Percentiles rank a stretch among this genome's conserved stretches.
These are phyloP conservation scores for Annulohypoxylon stygium DNA, from an alignment of 495 filamentous ascomycete genomes.

Conservation along the genomic window DNA sequence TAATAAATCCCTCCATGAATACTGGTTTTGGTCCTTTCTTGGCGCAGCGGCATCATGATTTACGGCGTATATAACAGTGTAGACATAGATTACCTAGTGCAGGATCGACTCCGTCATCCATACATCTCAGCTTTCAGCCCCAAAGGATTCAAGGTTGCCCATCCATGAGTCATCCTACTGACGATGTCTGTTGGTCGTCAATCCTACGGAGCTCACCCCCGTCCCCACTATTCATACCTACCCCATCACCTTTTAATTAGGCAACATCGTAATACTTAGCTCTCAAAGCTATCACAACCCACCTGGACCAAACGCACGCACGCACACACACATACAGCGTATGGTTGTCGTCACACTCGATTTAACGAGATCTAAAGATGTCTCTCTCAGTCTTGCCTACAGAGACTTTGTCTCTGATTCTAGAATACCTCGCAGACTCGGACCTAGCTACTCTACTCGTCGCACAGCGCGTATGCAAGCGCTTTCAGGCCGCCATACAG, in stretches of 20 bases:
- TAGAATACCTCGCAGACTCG: slow-evolving; percentile 20
- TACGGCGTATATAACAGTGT: not conserved
- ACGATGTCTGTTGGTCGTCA: not conserved
- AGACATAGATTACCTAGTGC: not conserved
- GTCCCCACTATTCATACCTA: not conserved
- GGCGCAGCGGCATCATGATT: not conserved
- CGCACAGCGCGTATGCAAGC: slow-evolving; percentile 26
- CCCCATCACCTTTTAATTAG: not conserved
- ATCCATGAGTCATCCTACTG: not conserved
- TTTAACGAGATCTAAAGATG: not conserved
- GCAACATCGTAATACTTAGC: not conserved
- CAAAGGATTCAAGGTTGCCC: not conserved
- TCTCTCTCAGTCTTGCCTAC: slow-evolving; percentile 16
- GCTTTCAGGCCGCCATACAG: slow-evolving; percentile 15
- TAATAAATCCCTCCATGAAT: not conserved
- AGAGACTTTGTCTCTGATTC: slow-evolving; percentile 9
- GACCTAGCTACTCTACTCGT: slow-evolving; percentile 26
- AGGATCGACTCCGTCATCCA: not conserved
- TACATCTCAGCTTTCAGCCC: not conserved
- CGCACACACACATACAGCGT: not conserved
- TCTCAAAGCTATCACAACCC: slow-evolving; percentile 5
- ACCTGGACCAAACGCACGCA: not conserved
- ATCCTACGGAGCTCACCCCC: not conserved
- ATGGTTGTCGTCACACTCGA: not conserved
- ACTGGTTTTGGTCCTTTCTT: not conserved